Evolutionary conservation across 495 filamentous ascomycete species (phyloP), one percentile per base, ranked within the genome.

Genomic region (Penicillium odoratum): DNA sequence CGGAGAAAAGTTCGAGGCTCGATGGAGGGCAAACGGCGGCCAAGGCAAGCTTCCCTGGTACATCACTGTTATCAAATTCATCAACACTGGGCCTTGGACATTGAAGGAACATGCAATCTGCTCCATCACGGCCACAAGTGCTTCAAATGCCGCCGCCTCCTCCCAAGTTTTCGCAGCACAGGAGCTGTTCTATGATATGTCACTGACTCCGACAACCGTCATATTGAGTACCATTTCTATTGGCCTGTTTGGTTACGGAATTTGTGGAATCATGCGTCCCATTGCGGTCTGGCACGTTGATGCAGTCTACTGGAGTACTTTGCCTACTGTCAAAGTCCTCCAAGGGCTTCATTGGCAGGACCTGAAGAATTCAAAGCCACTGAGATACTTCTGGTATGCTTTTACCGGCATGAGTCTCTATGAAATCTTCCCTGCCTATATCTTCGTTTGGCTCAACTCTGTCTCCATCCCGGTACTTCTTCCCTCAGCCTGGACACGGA

Each of bases 351-450:
- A 76, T 53, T 74, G 64, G 64, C 56, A 76, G 26, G 38, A 67
- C 4, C 28, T 64, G 30, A 65, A 61, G 36, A 70, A 69, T 53
- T 68, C 63, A 1, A 67, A 67, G 53, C 73, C 63, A 0, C 63
- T 76, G 1, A 55, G 59, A 44, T 64, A 61, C 7, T 74, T 73
- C 48, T 69, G 70, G 59, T 73, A 66, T 59, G 69, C 72, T 10
- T 64, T 73, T 28, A 46, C 53, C 6, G 67, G 70, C 49, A 69
- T 69, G 64, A 47, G 56, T 45, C 34, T 78, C 3, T 87, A 76
- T 63, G 81, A 85, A 59, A 74, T 81, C n/a, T 70, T 86, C 42
- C 83, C 83, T 1, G 77, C 79, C 16, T 85, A 80, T 55, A 81
- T 85, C 16, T 74, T 81, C 30, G 72, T 81, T 0, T 75, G 78